These are phyloP conservation scores for Kalanchoe fedtschenkoi DNA, from an alignment of 164 flowering plant species.

Conservation along the genomic window DNA sequence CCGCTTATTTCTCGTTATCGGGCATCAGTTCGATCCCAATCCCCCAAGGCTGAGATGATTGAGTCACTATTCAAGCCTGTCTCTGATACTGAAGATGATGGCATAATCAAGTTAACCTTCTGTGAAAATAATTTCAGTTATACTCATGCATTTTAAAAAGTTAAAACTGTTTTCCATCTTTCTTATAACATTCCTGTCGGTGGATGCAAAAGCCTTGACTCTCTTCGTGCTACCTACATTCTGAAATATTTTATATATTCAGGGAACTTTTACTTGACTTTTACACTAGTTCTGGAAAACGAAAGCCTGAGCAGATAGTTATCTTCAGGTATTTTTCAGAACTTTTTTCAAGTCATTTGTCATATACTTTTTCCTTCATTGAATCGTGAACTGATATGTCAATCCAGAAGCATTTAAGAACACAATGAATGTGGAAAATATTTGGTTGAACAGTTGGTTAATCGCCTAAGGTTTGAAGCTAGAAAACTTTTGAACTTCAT, in stretches of 20 bases:
- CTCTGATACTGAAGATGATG: constrained; percentile 47
- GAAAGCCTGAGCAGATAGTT: constrained; percentile 81
- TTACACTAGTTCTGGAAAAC: constrained; percentile 52
- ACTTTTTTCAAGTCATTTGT: neutral
- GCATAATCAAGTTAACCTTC: constrained; percentile 28
- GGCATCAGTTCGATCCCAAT: constrained; percentile 84
- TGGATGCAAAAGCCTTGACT: neutral
- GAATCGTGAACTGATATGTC: too few relatives aligned
- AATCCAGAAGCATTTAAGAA: too few relatives aligned
- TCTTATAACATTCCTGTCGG: neutral
- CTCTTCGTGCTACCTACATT: neutral
- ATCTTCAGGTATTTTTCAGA: constrained; percentile 54
- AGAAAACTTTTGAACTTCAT: neutral
- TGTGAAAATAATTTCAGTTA: neutral
- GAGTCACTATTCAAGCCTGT: constrained; percentile 42
- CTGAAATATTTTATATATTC: constrained; percentile 7
- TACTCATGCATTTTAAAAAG: too few relatives aligned
- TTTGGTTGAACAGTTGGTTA: too few relatives aligned
- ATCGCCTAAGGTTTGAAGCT: neutral
- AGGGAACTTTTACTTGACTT: constrained; percentile 79
- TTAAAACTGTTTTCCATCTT: neutral
- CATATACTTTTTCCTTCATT: neutral
- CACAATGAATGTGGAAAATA: too few relatives aligned
- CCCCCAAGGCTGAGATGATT: constrained; percentile 79
- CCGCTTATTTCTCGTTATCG: constrained; percentile 75